These are phyloP conservation scores for Pachyrhizus erosus DNA, from an alignment of 306 rosid genomes.

Conservation along the genomic window DNA sequence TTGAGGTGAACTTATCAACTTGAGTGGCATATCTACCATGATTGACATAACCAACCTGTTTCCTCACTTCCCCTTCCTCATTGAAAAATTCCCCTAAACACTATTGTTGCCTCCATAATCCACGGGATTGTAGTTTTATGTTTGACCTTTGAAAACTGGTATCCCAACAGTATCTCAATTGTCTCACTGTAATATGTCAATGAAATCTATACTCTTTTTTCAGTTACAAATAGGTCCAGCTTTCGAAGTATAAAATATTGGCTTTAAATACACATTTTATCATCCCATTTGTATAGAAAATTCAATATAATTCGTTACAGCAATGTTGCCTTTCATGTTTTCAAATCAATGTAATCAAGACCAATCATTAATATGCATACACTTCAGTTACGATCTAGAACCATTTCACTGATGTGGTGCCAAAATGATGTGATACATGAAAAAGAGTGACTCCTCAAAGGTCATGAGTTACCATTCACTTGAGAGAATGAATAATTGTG, in stretches of 20 bases:
- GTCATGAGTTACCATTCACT: too few species aligned
- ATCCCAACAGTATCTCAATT: conserved; percentile 6
- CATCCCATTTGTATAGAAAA: conserved; percentile 8
- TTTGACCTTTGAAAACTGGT: conserved; percentile 31
- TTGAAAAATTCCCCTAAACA: background rate
- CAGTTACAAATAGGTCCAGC: conserved; percentile 17
- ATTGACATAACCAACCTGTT: conserved; percentile 29
- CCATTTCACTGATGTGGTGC: conserved; percentile 3
- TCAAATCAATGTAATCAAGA: conserved; percentile 29
- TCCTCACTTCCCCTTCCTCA: conserved; percentile 21
- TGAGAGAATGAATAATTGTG: background rate
- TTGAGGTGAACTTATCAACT: conserved; percentile 18
- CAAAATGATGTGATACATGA: background rate
- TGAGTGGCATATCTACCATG: conserved; percentile 14
- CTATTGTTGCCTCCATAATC: conserved; percentile 22
- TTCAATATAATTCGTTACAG: conserved; percentile 1
- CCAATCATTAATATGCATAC: background rate
- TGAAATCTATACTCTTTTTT: conserved; percentile 11
- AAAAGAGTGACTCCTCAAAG: too few species aligned
- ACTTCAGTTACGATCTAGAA: background rate
- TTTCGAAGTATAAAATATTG: conserved; percentile 18
- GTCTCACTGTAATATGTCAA: background rate
- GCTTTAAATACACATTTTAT: conserved; percentile 1
- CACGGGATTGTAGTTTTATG: conserved; percentile 17
- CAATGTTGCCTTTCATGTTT: conserved; percentile 10